Conservation (phyloP, 139 green algal genomes). For the Picocystis salinarum region DNA sequence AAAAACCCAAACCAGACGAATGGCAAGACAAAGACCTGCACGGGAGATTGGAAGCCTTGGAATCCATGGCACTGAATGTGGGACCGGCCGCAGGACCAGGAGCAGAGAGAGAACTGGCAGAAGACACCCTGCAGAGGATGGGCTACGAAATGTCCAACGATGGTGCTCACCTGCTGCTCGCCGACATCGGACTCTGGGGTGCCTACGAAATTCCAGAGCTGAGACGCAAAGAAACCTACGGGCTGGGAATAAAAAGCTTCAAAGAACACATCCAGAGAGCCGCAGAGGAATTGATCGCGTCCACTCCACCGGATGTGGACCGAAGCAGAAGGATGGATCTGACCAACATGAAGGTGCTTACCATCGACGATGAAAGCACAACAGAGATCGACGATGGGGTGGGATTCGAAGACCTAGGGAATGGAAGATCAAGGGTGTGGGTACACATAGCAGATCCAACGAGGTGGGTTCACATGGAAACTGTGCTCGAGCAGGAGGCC, state of each 20-base stretch:
- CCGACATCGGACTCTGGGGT: neutral
- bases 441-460: slow-evolving; percentile 76
- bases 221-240: neutral
- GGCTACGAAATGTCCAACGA: too few species aligned
- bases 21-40: too few species aligned
- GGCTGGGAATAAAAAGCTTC: neutral
- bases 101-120: too few species aligned
- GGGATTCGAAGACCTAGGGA: slow-evolving; percentile 24
- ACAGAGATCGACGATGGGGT: slow-evolving; percentile 72
- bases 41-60: too few species aligned
- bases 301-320: too few species aligned
- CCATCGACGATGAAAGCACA: slow-evolving; percentile 63
- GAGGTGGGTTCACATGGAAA: slow-evolving; percentile 23
- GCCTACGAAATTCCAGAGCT: neutral
- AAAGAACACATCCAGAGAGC: neutral
- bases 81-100: too few species aligned
- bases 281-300: too few species aligned
- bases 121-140: too few species aligned
- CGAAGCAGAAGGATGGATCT: neutral
- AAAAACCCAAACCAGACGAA: too few species aligned
- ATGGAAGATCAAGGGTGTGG: slow-evolving; percentile 44
- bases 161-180: neutral
- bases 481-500: slow-evolving; percentile 39
- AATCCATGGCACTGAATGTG: too few species aligned
- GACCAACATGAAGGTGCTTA: slow-evolving; percentile 28